Evolutionary conservation across 1,284 basidiomycete species (phyloP).

Genomic region (Cryptococcus sp.): DNA sequence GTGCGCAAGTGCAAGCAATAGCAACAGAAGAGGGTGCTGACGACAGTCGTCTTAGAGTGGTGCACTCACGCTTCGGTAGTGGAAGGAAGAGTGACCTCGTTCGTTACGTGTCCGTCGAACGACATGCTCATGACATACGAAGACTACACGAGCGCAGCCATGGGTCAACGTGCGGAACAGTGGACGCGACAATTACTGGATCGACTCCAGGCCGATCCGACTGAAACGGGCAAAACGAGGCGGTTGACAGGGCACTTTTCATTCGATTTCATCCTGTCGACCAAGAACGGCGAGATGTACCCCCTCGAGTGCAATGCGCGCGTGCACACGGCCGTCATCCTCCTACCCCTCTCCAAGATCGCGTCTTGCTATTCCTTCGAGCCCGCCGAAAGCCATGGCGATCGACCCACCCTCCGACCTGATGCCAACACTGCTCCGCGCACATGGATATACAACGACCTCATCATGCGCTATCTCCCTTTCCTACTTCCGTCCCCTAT

Average conservation of each 20-base stretch:
- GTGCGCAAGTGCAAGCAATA: conserved; percentile 1
- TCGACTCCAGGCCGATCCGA: conserved; percentile 34
- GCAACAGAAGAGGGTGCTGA: not conserved
- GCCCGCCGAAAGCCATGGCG: conserved; percentile 14
- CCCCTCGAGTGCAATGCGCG: conserved; percentile 56
- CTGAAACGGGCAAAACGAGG: conserved; percentile 25
- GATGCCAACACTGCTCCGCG: conserved; percentile 26
- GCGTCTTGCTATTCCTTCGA: conserved; percentile 26
- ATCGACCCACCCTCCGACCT: conserved; percentile 30
- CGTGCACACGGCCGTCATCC: conserved; percentile 54
- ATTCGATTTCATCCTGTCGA: conserved; percentile 55
- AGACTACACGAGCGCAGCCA: conserved; percentile 38
- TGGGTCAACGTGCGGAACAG: conserved; percentile 45
- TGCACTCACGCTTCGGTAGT: conserved; percentile 56
- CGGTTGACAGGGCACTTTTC: conserved; percentile 54
- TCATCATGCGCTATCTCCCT: conserved; percentile 48
- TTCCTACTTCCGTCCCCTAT: conserved; percentile 24
- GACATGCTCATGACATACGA: conserved; percentile 57
- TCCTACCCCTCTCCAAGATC: conserved; percentile 39
- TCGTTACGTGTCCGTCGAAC: conserved; percentile 55
- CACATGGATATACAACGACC: conserved; percentile 53
- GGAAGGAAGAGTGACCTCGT: conserved; percentile 52
- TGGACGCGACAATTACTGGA: conserved; percentile 52
- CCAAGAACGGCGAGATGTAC: conserved; percentile 44
- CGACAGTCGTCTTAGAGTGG: conserved; percentile 42